A percentile compares a stretch with the other conserved stretches of the same genome.
These are phyloP conservation scores for Diophrys appendiculata DNA, from an alignment of 73 alveolate genomes.

Conservation along the genomic window DNA sequence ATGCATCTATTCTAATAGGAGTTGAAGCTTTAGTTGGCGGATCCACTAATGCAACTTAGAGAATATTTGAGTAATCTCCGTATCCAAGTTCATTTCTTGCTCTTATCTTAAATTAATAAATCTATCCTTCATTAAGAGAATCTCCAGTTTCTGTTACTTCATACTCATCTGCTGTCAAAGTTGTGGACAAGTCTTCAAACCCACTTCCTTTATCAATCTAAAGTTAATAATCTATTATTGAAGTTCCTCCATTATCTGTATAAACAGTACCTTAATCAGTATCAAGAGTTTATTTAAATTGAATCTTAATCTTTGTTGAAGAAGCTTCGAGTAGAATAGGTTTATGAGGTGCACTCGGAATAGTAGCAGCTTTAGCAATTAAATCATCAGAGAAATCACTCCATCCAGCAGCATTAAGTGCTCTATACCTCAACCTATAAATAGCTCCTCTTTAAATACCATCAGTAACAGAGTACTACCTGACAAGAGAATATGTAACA, in stretches of 20 bases:
- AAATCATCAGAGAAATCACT: conserved; percentile 21
- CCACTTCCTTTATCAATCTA: conserved; percentile 65
- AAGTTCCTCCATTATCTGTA: conserved; percentile 64
- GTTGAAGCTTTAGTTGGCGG: conserved; percentile 17
- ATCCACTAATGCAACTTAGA: conserved; percentile 39
- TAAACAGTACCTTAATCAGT: conserved; percentile 35
- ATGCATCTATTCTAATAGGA: background rate
- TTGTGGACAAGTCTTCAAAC: conserved; percentile 33
- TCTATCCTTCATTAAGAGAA: conserved; percentile 20
- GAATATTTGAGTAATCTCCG: conserved; percentile 25
- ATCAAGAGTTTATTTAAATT: conserved; percentile 30
- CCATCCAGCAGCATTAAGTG: conserved; percentile 64
- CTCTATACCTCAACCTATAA: conserved; percentile 50
- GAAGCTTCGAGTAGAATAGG: conserved; percentile 37
- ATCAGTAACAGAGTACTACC: conserved; percentile 24
- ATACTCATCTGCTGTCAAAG: too few relatives aligned
- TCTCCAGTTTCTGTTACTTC: conserved; percentile 8
- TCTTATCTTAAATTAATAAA: conserved; percentile 31
- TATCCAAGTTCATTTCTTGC: conserved; percentile 42
- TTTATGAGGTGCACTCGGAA: conserved; percentile 58
- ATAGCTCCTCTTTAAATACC: conserved; percentile 40
- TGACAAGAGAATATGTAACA: conserved; percentile 27
- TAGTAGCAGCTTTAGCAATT: conserved; percentile 28
- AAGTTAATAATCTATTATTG: conserved; percentile 40
- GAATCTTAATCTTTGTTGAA: background rate